Evolutionary conservation across 2,329 filamentous ascomycete species (phyloP).

Genomic region (Alternaria metachromatica): DNA sequence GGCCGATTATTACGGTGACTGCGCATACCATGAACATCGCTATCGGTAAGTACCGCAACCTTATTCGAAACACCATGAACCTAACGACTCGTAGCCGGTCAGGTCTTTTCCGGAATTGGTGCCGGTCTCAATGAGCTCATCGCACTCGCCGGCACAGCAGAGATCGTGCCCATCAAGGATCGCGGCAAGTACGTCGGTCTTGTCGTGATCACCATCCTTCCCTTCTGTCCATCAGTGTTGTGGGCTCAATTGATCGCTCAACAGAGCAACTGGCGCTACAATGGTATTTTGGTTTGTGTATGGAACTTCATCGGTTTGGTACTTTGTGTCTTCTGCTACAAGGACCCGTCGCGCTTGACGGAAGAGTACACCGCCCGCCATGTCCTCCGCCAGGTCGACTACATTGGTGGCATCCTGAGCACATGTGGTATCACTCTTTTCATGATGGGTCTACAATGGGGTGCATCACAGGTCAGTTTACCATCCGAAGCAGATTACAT

Average conservation of each 20-base stretch:
- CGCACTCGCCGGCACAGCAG: slow-evolving; percentile 70
- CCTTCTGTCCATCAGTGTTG: slow-evolving; percentile 67
- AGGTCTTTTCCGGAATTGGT: slow-evolving; percentile 66
- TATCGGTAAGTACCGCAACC: slow-evolving; percentile 27
- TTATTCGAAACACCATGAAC: neutral
- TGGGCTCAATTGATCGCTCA: slow-evolving; percentile 65
- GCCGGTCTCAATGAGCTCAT: slow-evolving; percentile 73
- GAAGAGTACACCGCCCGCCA: slow-evolving; percentile 47
- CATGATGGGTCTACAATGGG: slow-evolving; percentile 50
- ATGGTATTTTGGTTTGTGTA: slow-evolving; percentile 60
- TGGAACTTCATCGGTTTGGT: slow-evolving; percentile 62
- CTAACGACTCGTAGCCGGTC: slow-evolving; percentile 26
- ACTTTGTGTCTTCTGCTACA: slow-evolving; percentile 56
- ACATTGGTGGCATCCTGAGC: slow-evolving; percentile 39
- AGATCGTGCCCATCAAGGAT: slow-evolving; percentile 70
- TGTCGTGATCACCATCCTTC: slow-evolving; percentile 67
- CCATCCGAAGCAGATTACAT: neutral
- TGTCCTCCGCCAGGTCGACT: slow-evolving; percentile 40
- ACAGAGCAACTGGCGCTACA: slow-evolving; percentile 61
- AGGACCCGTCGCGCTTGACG: slow-evolving; percentile 48
- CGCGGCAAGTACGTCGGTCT: slow-evolving; percentile 68
- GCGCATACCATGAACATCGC: slow-evolving; percentile 40
- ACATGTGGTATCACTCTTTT: slow-evolving; percentile 41
- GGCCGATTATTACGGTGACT: slow-evolving; percentile 39
- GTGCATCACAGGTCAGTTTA: slow-evolving; percentile 41